Conservation (phyloP, 768 basidiomycete species). For the Rhodosporidiobolus sp. region DNA sequence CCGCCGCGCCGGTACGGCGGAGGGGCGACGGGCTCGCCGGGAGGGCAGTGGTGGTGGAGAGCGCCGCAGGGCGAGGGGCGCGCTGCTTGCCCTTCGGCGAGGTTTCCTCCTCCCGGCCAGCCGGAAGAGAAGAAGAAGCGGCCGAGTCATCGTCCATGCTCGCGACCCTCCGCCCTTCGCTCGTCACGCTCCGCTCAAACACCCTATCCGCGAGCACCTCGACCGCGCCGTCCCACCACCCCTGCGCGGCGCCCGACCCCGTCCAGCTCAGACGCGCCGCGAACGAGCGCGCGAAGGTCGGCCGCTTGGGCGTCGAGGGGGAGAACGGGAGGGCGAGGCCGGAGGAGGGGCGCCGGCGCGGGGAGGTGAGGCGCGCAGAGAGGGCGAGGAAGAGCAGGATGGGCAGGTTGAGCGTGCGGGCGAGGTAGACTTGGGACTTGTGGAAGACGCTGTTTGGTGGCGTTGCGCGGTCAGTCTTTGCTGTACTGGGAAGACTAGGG, state of each 20-base stretch:
- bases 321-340: background rate
- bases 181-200: constrained; percentile 12
- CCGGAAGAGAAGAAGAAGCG: too few species aligned
- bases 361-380: background rate
- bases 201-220: constrained; percentile 8
- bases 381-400: constrained; percentile 31
- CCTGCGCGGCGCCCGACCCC: too few species aligned
- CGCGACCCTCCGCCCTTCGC: background rate
- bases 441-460: constrained; percentile 12
- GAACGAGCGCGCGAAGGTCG: too few species aligned
- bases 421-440: constrained; percentile 29
- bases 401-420: constrained; percentile 24
- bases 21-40: background rate
- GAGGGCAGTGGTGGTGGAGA: too few species aligned
- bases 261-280: too few species aligned
- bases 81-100: background rate
- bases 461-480: background rate
- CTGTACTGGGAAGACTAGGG: too few species aligned
- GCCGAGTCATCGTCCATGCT: constrained; percentile 7
- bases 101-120: background rate
- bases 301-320: too few species aligned
- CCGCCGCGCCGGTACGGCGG: background rate
- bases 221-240: constrained; percentile 3
- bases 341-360: background rate
- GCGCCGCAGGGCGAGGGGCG: background rate